Evolutionary conservation across 1,284 basidiomycete species (phyloP).

Genomic region (Cryptococcus neoformans): DNA sequence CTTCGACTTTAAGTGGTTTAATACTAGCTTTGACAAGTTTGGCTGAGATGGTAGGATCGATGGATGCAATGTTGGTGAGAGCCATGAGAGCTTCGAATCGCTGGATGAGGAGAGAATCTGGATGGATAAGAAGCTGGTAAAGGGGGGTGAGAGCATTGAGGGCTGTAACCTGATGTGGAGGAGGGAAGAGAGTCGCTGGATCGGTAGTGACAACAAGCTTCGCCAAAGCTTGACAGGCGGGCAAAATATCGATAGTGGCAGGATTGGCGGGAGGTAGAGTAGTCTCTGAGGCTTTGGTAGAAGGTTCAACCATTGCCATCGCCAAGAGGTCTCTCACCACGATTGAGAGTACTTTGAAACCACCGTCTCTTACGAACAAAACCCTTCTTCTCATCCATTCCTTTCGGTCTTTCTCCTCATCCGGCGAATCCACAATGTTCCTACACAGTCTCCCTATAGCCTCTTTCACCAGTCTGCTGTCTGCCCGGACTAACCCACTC

Average conservation of each 20-base stretch:
- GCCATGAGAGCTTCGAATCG: conserved; percentile 93
- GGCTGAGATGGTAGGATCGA: conserved; percentile 61
- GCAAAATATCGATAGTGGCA: conserved; percentile 53
- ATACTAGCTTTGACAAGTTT: conserved; percentile 52
- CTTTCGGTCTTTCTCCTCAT: conserved; percentile 46
- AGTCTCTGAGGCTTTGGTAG: not conserved
- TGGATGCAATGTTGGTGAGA: conserved; percentile 89
- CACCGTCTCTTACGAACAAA: conserved; percentile 76
- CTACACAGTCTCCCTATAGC: conserved; percentile 59
- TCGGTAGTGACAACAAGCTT: conserved; percentile 90
- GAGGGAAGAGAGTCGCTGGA: conserved; percentile 81
- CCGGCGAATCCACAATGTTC: conserved; percentile 69
- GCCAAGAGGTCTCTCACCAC: conserved; percentile 53
- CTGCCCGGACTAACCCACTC: conserved; percentile 55
- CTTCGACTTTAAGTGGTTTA: conserved; percentile 22
- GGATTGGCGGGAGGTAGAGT: not conserved
- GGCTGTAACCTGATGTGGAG: conserved; percentile 62
- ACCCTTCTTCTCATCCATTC: conserved; percentile 53
- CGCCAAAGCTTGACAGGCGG: conserved; percentile 80
- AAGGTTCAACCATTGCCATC: conserved; percentile 1
- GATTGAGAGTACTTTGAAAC: conserved; percentile 64
- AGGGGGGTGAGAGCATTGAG: conserved; percentile 77
- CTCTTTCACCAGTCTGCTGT: conserved; percentile 51
- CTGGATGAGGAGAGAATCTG: conserved; percentile 69
- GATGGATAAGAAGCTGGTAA: conserved; percentile 64